A percentile compares a stretch with the other conserved stretches of the same genome.
These are phyloP conservation scores for Rhizodiscina lignyota DNA, from an alignment of 495 filamentous ascomycete genomes.

Conservation along the genomic window DNA sequence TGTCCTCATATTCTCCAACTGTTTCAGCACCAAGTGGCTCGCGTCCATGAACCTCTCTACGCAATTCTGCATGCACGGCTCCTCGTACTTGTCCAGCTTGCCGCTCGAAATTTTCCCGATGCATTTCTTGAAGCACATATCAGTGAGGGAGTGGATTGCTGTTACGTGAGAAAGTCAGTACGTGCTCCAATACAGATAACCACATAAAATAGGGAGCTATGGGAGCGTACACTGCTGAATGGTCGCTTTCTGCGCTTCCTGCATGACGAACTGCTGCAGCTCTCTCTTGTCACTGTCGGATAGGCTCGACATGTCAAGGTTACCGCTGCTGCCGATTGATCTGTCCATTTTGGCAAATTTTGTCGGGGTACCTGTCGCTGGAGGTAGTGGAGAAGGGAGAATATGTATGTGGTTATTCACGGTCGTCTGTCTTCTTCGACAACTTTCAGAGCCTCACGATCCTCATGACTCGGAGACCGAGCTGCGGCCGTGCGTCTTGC, in stretches of 20 bases:
- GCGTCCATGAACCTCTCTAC: constrained; percentile 87
- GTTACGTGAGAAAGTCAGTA: not conserved
- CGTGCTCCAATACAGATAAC: constrained; percentile 1
- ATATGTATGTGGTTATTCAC: too few species aligned
- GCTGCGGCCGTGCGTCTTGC: too few species aligned
- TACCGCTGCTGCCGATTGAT: constrained; percentile 10
- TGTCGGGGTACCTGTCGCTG: too few species aligned
- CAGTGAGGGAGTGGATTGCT: constrained; percentile 68
- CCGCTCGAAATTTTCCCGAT: constrained; percentile 45
- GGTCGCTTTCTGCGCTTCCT: constrained; percentile 63
- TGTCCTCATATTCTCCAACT: constrained; percentile 49
- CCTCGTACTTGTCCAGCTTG: constrained; percentile 57
- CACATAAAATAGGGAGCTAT: not conserved
- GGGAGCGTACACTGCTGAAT: constrained; percentile 72
- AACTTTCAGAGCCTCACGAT: too few species aligned
- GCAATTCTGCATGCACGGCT: constrained; percentile 74
- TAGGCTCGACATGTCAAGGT: constrained; percentile 52
- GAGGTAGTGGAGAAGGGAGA: too few species aligned
- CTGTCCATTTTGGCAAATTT: too few species aligned
- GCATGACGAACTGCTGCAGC: constrained; percentile 61
- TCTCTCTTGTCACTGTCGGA: constrained; percentile 72
- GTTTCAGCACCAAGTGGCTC: constrained; percentile 61
- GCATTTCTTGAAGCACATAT: constrained; percentile 90
- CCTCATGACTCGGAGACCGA: too few species aligned
- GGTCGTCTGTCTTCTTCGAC: too few species aligned